These are phyloP conservation scores for Populus euphratica DNA, from an alignment of 345 rosid genomes.

Conservation along the genomic window DNA sequence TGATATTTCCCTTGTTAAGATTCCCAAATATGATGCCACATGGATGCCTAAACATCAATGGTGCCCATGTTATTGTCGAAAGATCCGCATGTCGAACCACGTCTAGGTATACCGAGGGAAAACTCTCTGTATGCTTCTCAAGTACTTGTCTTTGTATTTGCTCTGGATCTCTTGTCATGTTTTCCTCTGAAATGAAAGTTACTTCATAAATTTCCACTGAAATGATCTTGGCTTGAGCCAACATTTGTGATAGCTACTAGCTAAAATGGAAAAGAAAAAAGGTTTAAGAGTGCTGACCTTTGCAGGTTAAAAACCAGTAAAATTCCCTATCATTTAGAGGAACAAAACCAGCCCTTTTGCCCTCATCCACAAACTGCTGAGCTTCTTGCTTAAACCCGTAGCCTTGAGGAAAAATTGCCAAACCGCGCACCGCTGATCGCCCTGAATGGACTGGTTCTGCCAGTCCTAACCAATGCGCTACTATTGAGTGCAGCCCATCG, in stretches of 20 bases:
- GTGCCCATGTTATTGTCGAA: conserved; percentile 30
- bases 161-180: conserved; percentile 20
- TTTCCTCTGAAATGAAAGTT: conserved; percentile 13
- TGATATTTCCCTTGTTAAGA: conserved; percentile 32
- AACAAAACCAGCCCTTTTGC: conserved; percentile 26
- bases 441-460: conserved; percentile 21
- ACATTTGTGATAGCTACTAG: too few relatives aligned
- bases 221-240: not conserved
- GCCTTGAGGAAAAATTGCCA: conserved; percentile 24
- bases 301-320: conserved; percentile 29
- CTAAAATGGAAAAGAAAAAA: not conserved
- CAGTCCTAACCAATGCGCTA: conserved; percentile 36
- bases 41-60: conserved; percentile 28
- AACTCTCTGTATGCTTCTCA: conserved; percentile 16
- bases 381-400: conserved; percentile 21
- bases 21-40: conserved; percentile 37
- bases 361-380: conserved; percentile 19
- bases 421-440: conserved; percentile 32
- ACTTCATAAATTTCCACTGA: too few relatives aligned
- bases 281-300: conserved; percentile 15
- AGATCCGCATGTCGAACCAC: conserved; percentile 24
- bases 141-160: conserved; percentile 23
- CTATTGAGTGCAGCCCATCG: conserved; percentile 43
- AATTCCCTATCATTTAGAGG: conserved; percentile 28
- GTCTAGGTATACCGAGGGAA: conserved; percentile 25